Evolutionary conservation across 1,284 basidiomycete species (phyloP), one percentile per base, ranked within the genome.

Genomic region (Rhizopogon hawkerae): DNA sequence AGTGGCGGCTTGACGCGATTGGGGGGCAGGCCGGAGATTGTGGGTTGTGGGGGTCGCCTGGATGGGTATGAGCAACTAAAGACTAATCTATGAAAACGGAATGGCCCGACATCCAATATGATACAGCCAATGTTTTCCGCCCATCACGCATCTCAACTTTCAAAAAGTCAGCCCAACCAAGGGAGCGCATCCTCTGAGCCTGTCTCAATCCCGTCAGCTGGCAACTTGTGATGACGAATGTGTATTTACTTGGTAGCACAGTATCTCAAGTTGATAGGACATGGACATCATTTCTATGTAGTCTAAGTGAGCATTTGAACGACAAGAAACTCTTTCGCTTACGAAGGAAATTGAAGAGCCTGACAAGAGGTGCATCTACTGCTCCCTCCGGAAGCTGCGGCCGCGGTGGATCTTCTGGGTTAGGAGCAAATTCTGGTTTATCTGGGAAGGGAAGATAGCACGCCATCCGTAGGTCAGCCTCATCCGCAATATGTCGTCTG

Each of bases 261-360:
- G 62, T 55, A 90, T 86, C 64, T 89, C 89, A 8, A 91, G 73
- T 60, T 90, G 87, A 64, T 91, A 92, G 2, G 87, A 85, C 49
- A 91, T 65, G 1, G 87, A 86, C 78, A 91, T 87, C 72, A 87
- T 85, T 62, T 91, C 88, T 91, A 57, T 18, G 34, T 2, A 24
- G 36, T 26, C 5, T 21, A 35, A 37, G 16, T 14, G 8, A 11
- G 31, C 26, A 31, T 29, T 33, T 37, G 2, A 48, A 44, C 8
- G 35, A 24, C 10, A 44, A 37, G 11, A 9, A 16, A 26, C 16
- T 34, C 41, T 38, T 44, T 21, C 3, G 71, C 85, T 59, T 65
- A 89, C 89, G 87, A 33, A 91, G 73, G 57, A 90, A 86, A 59
- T 90, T 91, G 65, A 76, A 90, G 8, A 89, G 59, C 35, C 88